Percentiles rank a stretch among this genome's conserved stretches.
These are phyloP conservation scores for Podospora comata DNA, from an alignment of 495 filamentous ascomycete species.

Conservation along the genomic window DNA sequence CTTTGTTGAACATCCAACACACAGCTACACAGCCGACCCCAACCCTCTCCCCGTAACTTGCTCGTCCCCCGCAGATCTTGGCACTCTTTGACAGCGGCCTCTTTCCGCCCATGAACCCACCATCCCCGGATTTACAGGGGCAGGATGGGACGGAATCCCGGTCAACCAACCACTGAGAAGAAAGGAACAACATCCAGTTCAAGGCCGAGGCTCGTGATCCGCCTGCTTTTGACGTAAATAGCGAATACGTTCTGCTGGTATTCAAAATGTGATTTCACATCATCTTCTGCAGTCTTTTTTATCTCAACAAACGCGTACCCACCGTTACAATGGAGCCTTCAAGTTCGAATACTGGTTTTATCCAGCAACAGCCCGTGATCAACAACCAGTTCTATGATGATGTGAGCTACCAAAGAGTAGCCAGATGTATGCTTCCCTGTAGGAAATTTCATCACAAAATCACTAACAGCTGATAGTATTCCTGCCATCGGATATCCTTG, in stretches of 20 bases:
- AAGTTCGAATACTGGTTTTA: conserved; percentile 49
- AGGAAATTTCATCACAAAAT: background rate
- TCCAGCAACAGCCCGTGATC: conserved; percentile 44
- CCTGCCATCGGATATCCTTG: conserved; percentile 38
- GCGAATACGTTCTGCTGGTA: background rate
- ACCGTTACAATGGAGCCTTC: conserved; percentile 38
- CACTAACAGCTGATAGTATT: conserved; percentile 38
- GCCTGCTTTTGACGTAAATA: background rate
- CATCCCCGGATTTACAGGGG: background rate
- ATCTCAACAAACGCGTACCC: background rate
- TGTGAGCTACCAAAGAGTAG: conserved; percentile 40
- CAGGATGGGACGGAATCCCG: background rate
- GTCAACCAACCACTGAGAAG: conserved; percentile 3
- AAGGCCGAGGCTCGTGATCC: conserved; percentile 6
- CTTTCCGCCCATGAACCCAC: conserved; percentile 4
- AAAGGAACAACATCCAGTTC: background rate
- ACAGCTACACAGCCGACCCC: background rate
- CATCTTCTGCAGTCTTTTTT: background rate
- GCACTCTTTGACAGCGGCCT: conserved; percentile 11
- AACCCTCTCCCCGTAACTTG: background rate
- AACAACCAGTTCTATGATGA: conserved; percentile 51
- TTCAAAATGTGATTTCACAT: background rate
- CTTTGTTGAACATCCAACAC: no score
- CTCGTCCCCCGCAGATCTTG: background rate
- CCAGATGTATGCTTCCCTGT: conserved; percentile 34